phyloP scores from a whole-genome alignment of 495 filamentous ascomycete genomes.

The Penicillium arizonense region DNA sequence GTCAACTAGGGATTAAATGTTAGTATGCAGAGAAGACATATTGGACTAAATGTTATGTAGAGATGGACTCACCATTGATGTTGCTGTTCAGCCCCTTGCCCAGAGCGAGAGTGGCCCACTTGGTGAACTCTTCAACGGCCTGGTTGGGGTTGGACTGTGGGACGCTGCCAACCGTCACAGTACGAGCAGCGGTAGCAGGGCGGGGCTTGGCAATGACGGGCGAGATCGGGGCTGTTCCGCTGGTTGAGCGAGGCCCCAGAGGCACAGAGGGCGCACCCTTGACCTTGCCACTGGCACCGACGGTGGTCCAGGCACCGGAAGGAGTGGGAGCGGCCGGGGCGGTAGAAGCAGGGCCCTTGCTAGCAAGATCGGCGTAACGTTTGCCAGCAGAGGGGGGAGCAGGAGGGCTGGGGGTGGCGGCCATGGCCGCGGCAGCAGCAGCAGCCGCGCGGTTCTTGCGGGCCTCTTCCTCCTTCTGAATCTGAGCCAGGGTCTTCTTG shows the following conservation, averaged over 20 bases:
- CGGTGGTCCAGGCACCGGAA: conserved; percentile 85
- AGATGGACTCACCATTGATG: conserved; percentile 52
- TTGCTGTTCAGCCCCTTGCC: conserved; percentile 56
- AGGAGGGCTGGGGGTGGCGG: conserved; percentile 44
- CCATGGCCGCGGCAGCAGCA: conserved; percentile 55
- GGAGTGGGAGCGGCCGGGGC: conserved; percentile 20
- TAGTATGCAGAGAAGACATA: conserved; percentile 10
- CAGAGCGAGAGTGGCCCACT: conserved; percentile 81
- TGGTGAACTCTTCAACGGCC: conserved; percentile 83
- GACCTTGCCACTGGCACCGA: conserved; percentile 90
- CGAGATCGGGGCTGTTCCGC: conserved; percentile 44
- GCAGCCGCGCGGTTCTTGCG: conserved; percentile 71
- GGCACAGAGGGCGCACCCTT: conserved; percentile 66
- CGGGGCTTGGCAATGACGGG: conserved; percentile 34
- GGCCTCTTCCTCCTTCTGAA: conserved; percentile 92
- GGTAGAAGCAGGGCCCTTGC: conserved; percentile 60
- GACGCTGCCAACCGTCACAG: conserved; percentile 32
- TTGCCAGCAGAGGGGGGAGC: conserved; percentile 63
- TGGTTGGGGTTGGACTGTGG: conserved; percentile 50
- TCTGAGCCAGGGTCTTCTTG: conserved; percentile 93
- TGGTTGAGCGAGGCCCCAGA: conserved; percentile 56
- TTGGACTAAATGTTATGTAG: not conserved
- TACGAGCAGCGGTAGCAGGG: conserved; percentile 26
- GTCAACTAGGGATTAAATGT: conserved; percentile 57
- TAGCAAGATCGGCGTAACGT: conserved; percentile 92